Evolutionary conservation across 208 protist species (phyloP), one percentile per base, ranked within the genome.

Genomic region (Leishmania aethiopica): DNA sequence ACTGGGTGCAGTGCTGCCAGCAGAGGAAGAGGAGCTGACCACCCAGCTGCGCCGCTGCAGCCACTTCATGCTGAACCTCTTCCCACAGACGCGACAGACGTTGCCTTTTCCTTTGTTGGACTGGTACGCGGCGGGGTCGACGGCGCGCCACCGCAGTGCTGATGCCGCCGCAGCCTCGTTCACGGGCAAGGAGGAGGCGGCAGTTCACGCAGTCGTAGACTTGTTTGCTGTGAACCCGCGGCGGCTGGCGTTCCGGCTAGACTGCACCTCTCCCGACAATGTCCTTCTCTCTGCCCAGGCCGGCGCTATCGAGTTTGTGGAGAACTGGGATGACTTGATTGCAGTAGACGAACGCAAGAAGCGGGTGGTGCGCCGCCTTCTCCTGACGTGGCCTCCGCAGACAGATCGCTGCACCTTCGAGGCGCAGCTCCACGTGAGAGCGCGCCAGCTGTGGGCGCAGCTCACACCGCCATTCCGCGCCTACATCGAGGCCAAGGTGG

Each of bases 221-320:
- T 17, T 15, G 6, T 57, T 80, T 49, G 37, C 59, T 3, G 47
- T 79, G 32, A 80, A 80, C 55, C 75, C 81, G 70, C 81, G 81
- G 37, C 80, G 85, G 28, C 77, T 81, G 22, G 71, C 77, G 45
- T 75, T 84, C 42, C 66, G 62, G 8, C 51, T 90, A 0, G 89
- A 92, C 79, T 92, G 86, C 86, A 92, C 84, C 22, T 88, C 86
- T 1, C 86, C 86, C 1, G 86, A 90, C 74, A 90, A 92, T 49
- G 49, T 90, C 15, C 89, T 92, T 22, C 82, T 92, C 19, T 92
- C 84, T 1, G 81, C 86, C 1, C 86, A 92, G 71, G 82, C 69
- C 47, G 79, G 73, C 0, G 70, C 85, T 19, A 55, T 90, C 11
- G 81, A 86, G 81, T 90, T 86, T 69, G 71, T 90, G 25, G 89